Conservation (phyloP, 441 rosid genomes). For the Kokia cookei region DNA sequence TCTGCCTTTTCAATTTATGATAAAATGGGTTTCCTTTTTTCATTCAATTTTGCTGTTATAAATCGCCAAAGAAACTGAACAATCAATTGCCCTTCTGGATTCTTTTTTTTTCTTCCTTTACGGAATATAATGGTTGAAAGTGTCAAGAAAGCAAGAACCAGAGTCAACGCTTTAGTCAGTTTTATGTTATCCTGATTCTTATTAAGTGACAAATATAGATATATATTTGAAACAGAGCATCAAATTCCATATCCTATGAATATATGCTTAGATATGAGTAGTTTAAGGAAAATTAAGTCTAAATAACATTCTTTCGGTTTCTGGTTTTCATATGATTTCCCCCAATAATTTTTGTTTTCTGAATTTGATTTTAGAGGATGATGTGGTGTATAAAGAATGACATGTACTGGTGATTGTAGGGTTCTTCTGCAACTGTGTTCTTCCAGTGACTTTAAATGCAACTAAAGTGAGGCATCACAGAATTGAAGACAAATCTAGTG, state of each 20-base stretch:
- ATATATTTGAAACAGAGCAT: neutral
- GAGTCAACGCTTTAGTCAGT: neutral
- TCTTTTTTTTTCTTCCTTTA: neutral
- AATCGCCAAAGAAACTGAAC: neutral
- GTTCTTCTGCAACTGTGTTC: constrained; percentile 79
- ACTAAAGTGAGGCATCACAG: constrained; percentile 52
- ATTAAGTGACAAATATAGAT: neutral
- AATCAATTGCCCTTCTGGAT: neutral
- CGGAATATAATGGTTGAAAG: neutral
- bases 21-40: neutral
- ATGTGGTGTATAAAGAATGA: neutral
- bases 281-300: neutral
- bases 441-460: constrained; percentile 73
- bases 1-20: neutral
- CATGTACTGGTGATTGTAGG: constrained; percentile 27
- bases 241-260: neutral
- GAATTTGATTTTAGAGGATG: too few species aligned
- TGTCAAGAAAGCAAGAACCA: neutral
- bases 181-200: neutral
- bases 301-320: too few species aligned
- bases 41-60: neutral
- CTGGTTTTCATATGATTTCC: too few species aligned
- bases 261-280: neutral
- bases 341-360: too few species aligned
- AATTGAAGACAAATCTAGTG: constrained; percentile 53